Evolutionary conservation across 805 yeast species (phyloP), one percentile per base, ranked within the genome.

Genomic region (Saccharomycopsis capsularis): DNA sequence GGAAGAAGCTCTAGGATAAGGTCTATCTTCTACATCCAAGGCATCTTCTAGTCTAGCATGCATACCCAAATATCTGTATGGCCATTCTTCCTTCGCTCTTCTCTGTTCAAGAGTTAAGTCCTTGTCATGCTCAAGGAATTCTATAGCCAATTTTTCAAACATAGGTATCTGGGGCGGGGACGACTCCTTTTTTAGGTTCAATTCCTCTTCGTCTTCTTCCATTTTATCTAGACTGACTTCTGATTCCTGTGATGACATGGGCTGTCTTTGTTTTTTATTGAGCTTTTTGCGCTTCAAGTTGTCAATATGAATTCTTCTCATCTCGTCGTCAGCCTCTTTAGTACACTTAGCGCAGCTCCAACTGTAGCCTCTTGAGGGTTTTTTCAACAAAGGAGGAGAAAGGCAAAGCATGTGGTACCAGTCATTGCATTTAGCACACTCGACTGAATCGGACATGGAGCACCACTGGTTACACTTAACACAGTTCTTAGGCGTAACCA

Each of bases 291-390:
- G 5, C n/a, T 32, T 30, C 29, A 42, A 19, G 16, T 36, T 19
- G 22, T 36, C 22, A 7, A 18, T 22, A 7, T 3, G 22, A 16
- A 32, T 18, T 13, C 16, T 34, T 25, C 55, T 55, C 52, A 70
- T 46, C 52, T 67, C 66, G n/a, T 65, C 62, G 52, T 80, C 83
- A 45, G 75, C 74, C 29, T 68, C 73, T 56, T 78, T 75, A n/a
- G 82, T 72, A 66, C 97, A 89, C 3, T 68, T 62, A 25, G 86
- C 90, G 68, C 97, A 89, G 23, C 87, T 75, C 96, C 96, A 90
- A 6, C 88, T 85, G 60, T 87, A 85, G 1, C 95, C 96, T 50
- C 95, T 68, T 40, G 85, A 81, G 1, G 96, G 96, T 59, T 85
- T 85, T 54, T 77, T 76, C 46, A 76, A 62, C 36, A 88, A 64